Conservation (phyloP, 139 green algal species). For the Chlorella sorokiniana region DNA sequence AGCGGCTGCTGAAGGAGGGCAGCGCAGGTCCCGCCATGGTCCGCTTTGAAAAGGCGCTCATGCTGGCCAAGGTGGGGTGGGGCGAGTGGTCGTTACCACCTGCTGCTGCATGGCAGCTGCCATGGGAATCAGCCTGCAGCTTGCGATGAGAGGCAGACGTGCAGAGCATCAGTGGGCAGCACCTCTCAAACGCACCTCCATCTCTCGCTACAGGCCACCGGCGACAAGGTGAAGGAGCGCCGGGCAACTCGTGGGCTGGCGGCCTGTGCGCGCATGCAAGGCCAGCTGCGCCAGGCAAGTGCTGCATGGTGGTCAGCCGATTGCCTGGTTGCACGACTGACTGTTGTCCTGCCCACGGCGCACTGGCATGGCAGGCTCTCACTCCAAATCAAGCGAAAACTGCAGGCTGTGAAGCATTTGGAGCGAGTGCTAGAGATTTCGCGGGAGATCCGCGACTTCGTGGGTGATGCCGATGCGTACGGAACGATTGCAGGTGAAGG, state of each 20-base stretch:
- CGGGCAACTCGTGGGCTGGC: slow-evolving; percentile 86
- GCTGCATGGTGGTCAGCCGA: background rate
- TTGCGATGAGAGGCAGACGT: background rate
- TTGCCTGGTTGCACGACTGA: background rate
- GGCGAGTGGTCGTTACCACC: background rate
- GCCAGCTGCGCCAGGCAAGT: slow-evolving; percentile 59
- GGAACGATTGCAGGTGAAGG: slow-evolving; percentile 75
- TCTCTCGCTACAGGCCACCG: slow-evolving; percentile 38
- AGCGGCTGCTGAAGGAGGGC: slow-evolving; percentile 86
- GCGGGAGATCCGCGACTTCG: slow-evolving; percentile 70
- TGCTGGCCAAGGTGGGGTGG: slow-evolving; percentile 72
- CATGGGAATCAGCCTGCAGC: background rate
- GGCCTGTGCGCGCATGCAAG: slow-evolving; percentile 72
- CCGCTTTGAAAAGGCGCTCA: slow-evolving; percentile 93
- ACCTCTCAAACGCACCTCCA: background rate
- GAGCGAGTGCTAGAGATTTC: slow-evolving; percentile 87
- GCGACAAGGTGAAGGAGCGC: slow-evolving; percentile 82
- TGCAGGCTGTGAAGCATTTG: slow-evolving; percentile 83
- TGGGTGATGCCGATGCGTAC: slow-evolving; percentile 87
- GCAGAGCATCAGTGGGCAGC: too few species aligned
- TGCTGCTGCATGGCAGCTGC: background rate
- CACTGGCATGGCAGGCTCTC: background rate
- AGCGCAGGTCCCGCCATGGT: slow-evolving; percentile 84
- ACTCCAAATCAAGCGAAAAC: background rate
- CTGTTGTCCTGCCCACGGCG: background rate